phyloP scores from a whole-genome alignment of 2,329 filamentous ascomycete species.

The Berkeleyomyces rouxiae region DNA sequence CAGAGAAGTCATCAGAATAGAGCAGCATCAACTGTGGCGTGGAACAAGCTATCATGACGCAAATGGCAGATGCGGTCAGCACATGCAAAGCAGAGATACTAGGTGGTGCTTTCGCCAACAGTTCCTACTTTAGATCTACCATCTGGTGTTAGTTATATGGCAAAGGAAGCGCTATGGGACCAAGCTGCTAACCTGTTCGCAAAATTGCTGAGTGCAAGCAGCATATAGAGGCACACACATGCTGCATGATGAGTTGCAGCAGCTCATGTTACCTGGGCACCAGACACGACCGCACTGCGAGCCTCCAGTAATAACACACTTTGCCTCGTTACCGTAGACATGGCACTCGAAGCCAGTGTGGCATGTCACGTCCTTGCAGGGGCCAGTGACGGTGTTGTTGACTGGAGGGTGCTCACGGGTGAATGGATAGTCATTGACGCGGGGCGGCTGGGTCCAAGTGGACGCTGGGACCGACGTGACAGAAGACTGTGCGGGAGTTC shows the following conservation, averaged over 20 bases:
- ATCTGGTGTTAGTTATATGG: background rate
- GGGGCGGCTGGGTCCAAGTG: conserved; percentile 6
- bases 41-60: too few relatives aligned
- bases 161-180: background rate
- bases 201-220: background rate
- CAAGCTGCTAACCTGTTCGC: background rate
- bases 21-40: too few relatives aligned
- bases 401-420: background rate
- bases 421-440: conserved; percentile 10
- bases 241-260: conserved; percentile 10
- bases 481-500: background rate
- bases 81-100: background rate
- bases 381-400: conserved; percentile 12
- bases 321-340: conserved; percentile 4
- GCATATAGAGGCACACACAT: conserved; percentile 5
- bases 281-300: conserved; percentile 9
- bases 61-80: background rate
- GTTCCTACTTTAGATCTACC: background rate
- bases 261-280: conserved; percentile 11
- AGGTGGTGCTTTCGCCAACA: background rate
- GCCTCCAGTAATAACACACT: conserved; percentile 9
- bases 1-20: background rate
- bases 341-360: conserved; percentile 13
- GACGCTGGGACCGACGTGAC: conserved; percentile 2
- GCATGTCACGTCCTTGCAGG: conserved; percentile 7